Base-by-base conservation (phyloP, 2,329 filamentous ascomycete genomes). In the Aspergillus fumigatiaffinis region DNA sequence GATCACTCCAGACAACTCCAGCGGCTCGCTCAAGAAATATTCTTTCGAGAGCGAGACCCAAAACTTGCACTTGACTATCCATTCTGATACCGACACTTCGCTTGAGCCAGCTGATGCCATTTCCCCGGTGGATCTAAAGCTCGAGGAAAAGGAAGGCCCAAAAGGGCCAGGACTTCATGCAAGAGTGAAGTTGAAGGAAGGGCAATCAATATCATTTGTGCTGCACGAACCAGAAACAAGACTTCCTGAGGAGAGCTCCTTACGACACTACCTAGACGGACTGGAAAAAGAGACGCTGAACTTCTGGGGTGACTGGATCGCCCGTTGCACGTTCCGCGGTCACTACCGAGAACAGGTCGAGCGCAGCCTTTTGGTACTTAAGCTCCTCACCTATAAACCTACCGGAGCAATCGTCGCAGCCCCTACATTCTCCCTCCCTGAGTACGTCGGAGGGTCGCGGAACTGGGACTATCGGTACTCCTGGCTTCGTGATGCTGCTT, bases 401-500 rank as follows among this genome's bases (percentile, higher is more conserved):
- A 92, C 88, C 0, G 89, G 89, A 2, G 89, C 89, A 8, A 91
- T 92, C 52, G 81, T 91, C 32, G 89, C 89, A 1, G 83, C 89
- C 1, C 88, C 89, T 0, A 92, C 88, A 0, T 92, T 92, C 66
- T 91, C 88, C 0, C 81, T 92, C 1, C 89, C 89, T 0, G 89
- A 92, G 69, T 86, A 87, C 51, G 82, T 91, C 41, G 88, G 88
- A n/a, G 88, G 88, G 12, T 76, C 66, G 21, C 81, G 80, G 17
- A 82, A 82, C 51, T 82, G 80, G 75, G 72, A 75, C 57, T 75
- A 75, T 57, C 68, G 73, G 4, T 92, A 84, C 72, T 89, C 82
- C 9, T 92, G 89, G 89, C 84, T 92, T 35, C 82, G 89, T 25
- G 89, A 92, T 74, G 85, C 87, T 0, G 90, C 87, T 62, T 91